Evolutionary conservation across 495 filamentous ascomycete species (phyloP).

Genomic region (Lindgomyces ingoldianus): DNA sequence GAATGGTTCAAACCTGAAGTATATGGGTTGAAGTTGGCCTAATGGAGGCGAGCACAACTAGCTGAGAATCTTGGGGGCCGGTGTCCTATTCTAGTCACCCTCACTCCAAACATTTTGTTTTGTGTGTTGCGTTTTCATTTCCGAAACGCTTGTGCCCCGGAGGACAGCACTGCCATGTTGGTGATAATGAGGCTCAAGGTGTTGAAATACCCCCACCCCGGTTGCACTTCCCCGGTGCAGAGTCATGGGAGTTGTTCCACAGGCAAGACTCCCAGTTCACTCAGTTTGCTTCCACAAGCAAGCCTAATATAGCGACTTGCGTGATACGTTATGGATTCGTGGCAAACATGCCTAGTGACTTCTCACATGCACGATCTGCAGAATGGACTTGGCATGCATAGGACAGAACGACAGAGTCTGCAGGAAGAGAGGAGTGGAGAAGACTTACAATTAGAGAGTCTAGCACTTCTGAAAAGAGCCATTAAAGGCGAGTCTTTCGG

Average conservation of each 20-base stretch:
- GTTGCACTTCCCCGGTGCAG: not conserved
- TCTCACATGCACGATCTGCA: conserved; percentile 6
- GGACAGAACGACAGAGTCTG: not conserved
- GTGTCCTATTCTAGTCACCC: not conserved
- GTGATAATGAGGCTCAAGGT: not conserved
- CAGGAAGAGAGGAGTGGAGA: not conserved
- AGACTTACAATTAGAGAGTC: not conserved
- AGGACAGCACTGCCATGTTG: not conserved
- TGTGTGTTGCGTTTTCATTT: not conserved
- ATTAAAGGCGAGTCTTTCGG: no score
- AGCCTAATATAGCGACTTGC: not conserved
- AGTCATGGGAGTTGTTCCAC: not conserved
- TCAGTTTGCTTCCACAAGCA: not conserved
- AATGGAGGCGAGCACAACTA: not conserved
- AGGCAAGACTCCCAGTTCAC: not conserved
- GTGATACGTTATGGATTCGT: not conserved
- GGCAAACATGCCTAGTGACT: not conserved
- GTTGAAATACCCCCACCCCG: not conserved
- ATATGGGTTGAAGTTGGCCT: conserved; percentile 36
- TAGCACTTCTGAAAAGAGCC: no score
- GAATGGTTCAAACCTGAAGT: conserved; percentile 58
- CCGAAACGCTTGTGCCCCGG: not conserved
- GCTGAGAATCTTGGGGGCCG: not conserved
- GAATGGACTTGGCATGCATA: not conserved
- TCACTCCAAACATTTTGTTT: not conserved